Percentiles rank a stretch among this genome's conserved stretches.
phyloP scores from a whole-genome alignment of 768 basidiomycete genomes.

The Lentinula lateritia region DNA sequence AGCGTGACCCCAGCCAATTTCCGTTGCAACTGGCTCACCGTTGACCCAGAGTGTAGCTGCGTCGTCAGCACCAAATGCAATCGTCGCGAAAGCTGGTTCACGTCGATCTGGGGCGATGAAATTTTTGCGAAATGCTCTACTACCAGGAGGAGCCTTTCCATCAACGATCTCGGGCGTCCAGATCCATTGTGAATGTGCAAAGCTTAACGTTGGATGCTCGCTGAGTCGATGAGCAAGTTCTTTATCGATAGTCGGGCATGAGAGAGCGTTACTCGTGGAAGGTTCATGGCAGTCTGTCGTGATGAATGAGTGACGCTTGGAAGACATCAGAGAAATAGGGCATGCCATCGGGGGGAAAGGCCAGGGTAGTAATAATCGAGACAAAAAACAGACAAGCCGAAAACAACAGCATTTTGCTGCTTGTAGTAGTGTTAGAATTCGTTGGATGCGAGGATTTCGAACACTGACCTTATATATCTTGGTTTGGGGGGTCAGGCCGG shows the following conservation, averaged over 20 bases:
- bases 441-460: not conserved
- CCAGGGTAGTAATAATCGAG: not conserved
- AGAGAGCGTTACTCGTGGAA: not conserved
- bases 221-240: not conserved
- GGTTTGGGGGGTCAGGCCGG: no score
- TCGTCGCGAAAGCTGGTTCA: slow-evolving; percentile 12
- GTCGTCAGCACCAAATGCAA: slow-evolving; percentile 23
- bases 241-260: not conserved
- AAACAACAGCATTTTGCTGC: not conserved
- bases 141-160: slow-evolving; percentile 8
- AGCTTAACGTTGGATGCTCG: not conserved
- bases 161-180: slow-evolving; percentile 19
- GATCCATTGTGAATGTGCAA: slow-evolving; percentile 18
- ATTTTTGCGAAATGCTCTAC: slow-evolving; percentile 24
- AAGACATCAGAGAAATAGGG: not conserved
- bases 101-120: slow-evolving; percentile 19
- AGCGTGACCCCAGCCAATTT: slow-evolving; percentile 12
- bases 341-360: not conserved
- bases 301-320: not conserved
- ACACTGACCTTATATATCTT: no score
- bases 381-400: not conserved
- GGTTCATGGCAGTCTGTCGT: not conserved
- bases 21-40: slow-evolving; percentile 18
- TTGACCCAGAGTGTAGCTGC: slow-evolving; percentile 23
- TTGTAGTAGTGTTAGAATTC: not conserved